Evolutionary conservation across 73 alveolate genomes (phyloP).

Genomic region (Uronychia setigera): DNA sequence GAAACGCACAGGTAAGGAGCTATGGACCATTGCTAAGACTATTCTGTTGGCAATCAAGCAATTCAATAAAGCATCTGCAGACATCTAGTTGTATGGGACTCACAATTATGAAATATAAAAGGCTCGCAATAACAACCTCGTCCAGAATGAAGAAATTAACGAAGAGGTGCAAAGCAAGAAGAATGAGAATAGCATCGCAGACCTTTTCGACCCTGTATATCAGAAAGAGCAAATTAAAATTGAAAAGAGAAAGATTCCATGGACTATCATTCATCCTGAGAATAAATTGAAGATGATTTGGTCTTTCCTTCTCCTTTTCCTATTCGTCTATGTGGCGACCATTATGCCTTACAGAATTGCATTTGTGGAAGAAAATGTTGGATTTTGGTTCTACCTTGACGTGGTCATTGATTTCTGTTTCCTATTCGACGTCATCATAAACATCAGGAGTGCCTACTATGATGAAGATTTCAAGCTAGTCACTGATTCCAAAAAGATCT

Average conservation of each 20-base stretch:
- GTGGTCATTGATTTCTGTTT: conserved; percentile 58
- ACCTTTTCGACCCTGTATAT: neutral
- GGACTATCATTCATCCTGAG: conserved; percentile 65
- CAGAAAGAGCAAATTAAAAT: conserved; percentile 18
- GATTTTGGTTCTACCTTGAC: conserved; percentile 50
- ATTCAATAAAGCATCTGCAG: conserved; percentile 22
- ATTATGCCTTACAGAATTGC: conserved; percentile 69
- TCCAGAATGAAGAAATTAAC: neutral
- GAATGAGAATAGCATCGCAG: no score
- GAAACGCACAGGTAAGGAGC: conserved; percentile 18
- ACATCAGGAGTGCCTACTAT: conserved; percentile 65
- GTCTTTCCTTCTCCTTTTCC: conserved; percentile 51
- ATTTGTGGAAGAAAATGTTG: conserved; percentile 32
- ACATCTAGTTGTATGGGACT: conserved; percentile 42
- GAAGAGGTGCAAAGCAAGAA: neutral
- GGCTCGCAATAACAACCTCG: neutral
- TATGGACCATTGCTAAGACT: conserved; percentile 42
- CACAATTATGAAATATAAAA: conserved; percentile 40
- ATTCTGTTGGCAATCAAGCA: conserved; percentile 19
- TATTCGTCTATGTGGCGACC: conserved; percentile 66
- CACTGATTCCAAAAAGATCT: conserved; percentile 13
- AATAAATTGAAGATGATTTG: conserved; percentile 54
- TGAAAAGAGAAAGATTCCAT: conserved; percentile 8
- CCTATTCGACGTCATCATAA: conserved; percentile 68
- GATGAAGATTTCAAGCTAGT: conserved; percentile 71